Percentiles rank a stretch among this genome's conserved stretches.
Evolutionary conservation across 2,329 filamentous ascomycete genomes (phyloP).

Genomic region (Curvularia eragrostidis): DNA sequence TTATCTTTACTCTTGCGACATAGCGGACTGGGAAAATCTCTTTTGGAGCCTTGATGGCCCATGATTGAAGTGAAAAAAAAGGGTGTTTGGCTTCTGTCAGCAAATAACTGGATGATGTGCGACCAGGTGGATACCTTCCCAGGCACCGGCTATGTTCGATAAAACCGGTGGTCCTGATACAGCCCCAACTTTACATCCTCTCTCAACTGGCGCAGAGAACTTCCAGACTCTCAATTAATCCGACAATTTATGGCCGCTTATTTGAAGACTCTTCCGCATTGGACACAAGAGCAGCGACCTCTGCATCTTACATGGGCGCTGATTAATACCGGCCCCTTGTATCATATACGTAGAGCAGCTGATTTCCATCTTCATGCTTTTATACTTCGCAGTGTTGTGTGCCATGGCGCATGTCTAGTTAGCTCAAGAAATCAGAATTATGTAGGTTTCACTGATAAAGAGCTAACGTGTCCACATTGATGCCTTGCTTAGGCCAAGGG

Average conservation of each 20-base stretch:
- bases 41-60: not conserved
- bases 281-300: not conserved
- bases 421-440: not conserved
- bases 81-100: too few relatives aligned
- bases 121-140: not conserved
- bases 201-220: too few relatives aligned
- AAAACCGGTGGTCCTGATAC: not conserved
- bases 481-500: not conserved
- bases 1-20: not conserved
- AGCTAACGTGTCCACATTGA: not conserved
- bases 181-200: too few relatives aligned
- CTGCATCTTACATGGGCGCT: not conserved
- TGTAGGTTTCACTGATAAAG: not conserved
- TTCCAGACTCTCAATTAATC: not conserved
- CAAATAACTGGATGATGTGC: not conserved
- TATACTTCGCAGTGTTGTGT: not conserved
- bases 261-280: not conserved
- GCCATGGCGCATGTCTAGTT: not conserved
- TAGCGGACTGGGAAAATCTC: not conserved
- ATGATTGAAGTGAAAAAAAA: not conserved
- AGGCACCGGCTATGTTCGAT: not conserved
- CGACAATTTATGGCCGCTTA: not conserved
- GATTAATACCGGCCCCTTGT: not conserved
- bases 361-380: not conserved
- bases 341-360: not conserved